A percentile compares a stretch with the other conserved stretches of the same genome.
phyloP scores from a whole-genome alignment of 2,329 filamentous ascomycete genomes.

The Aspergillus caelatus region DNA sequence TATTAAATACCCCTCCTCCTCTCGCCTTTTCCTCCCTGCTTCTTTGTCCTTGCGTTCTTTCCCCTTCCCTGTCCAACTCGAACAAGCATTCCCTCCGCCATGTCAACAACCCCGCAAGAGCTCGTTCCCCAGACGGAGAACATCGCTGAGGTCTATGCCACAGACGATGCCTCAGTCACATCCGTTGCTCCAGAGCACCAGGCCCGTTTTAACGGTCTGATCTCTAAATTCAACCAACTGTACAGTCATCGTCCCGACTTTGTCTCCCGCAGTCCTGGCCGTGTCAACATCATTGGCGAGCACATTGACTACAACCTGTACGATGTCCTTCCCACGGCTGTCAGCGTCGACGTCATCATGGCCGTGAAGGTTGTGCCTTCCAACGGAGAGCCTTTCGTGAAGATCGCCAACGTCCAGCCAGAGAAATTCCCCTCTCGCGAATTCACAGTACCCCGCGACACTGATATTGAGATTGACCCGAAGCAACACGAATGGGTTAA shows the following conservation, averaged over 20 bases:
- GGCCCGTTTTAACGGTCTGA: slow-evolving; percentile 73
- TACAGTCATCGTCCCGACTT: slow-evolving; percentile 77
- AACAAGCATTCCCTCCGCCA: slow-evolving; percentile 28
- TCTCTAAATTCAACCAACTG: slow-evolving; percentile 68
- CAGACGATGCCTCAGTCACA: slow-evolving; percentile 73
- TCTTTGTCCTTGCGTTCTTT: slow-evolving; percentile 7
- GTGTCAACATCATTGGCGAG: slow-evolving; percentile 98
- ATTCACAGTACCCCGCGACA: slow-evolving; percentile 68
- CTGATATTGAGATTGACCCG: slow-evolving; percentile 77
- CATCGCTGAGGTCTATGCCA: slow-evolving; percentile 80
- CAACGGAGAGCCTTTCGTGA: slow-evolving; percentile 62
- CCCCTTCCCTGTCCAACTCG: neutral
- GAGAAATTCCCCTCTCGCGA: slow-evolving; percentile 74
- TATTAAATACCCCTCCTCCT: neutral
- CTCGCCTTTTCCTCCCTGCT: neutral
- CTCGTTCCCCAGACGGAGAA: slow-evolving; percentile 74
- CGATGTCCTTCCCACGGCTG: slow-evolving; percentile 92
- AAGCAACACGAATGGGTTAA: slow-evolving; percentile 92
- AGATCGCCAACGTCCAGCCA: slow-evolving; percentile 77
- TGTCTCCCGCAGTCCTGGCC: slow-evolving; percentile 84
- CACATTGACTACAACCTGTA: slow-evolving; percentile 99
- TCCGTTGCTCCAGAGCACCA: slow-evolving; percentile 69
- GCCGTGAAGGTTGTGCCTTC: slow-evolving; percentile 65
- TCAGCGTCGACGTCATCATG: slow-evolving; percentile 86
- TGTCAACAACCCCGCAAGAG: slow-evolving; percentile 42